phyloP scores from a whole-genome alignment of 306 rosid species.

The Trifolium dubium region DNA sequence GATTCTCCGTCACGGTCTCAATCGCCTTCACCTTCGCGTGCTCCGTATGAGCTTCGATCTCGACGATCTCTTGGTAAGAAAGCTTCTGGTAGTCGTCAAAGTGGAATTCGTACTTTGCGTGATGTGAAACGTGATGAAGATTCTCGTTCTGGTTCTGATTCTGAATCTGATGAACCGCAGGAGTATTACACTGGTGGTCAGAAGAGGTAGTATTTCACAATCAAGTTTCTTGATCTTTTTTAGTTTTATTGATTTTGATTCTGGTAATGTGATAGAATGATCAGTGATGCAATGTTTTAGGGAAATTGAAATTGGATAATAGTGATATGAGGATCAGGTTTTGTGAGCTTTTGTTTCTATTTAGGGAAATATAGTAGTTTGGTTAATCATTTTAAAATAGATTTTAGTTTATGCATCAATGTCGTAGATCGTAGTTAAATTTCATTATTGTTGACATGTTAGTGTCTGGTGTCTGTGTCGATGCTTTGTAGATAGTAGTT shows the following conservation, averaged over 20 bases:
- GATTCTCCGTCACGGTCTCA: conserved; percentile 43
- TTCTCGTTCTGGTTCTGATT: conserved; percentile 40
- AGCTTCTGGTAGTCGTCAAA: conserved; percentile 53
- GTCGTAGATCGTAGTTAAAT: neutral
- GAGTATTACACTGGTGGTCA: conserved; percentile 91
- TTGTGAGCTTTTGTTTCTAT: neutral
- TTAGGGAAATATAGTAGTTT: neutral
- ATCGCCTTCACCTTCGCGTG: conserved; percentile 56
- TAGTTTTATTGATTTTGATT: neutral
- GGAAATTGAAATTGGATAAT: neutral
- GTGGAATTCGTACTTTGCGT: conserved; percentile 64
- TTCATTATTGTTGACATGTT: no score
- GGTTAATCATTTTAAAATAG: neutral
- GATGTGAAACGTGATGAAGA: conserved; percentile 62
- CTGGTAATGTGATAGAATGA: neutral
- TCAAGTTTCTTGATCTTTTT: neutral
- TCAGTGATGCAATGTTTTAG: neutral
- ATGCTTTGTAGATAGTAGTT: neutral
- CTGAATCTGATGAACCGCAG: conserved; percentile 76
- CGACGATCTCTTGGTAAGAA: conserved; percentile 53
- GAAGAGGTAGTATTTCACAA: conserved; percentile 61
- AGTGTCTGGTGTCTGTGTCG: no score
- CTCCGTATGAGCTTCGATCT: conserved; percentile 80
- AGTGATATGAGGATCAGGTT: neutral
- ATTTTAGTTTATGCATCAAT: neutral